Conservation (phyloP, 495 filamentous ascomycete species). For the Neurospora africana region DNA sequence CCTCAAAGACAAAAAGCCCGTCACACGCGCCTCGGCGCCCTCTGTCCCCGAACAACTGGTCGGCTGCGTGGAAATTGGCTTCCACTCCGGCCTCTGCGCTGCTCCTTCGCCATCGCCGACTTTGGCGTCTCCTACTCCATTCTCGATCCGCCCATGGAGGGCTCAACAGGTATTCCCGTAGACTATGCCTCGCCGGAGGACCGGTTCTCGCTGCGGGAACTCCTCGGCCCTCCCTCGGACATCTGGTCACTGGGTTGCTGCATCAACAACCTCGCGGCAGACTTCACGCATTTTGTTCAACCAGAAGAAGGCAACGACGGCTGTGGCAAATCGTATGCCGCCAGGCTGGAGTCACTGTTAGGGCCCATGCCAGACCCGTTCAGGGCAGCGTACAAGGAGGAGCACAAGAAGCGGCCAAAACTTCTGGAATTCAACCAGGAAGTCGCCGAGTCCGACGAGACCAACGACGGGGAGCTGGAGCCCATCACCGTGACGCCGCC, state of each 20-base stretch:
- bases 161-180: conserved; percentile 7
- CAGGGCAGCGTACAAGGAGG: not conserved
- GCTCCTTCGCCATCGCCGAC: conserved; percentile 16
- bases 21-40: not conserved
- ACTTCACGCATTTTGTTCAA: not conserved
- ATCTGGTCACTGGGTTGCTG: conserved; percentile 19
- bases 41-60: conserved; percentile 17
- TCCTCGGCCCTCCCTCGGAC: conserved; percentile 9
- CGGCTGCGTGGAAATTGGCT: not conserved
- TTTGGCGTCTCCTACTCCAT: conserved; percentile 16
- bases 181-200: conserved; percentile 15
- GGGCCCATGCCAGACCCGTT: conserved; percentile 11
- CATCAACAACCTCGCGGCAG: conserved; percentile 4
- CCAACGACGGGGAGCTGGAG: not conserved
- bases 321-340: not conserved
- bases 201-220: not conserved
- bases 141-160: not conserved
- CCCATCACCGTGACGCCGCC: not conserved
- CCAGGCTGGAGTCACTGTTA: conserved; percentile 6
- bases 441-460: not conserved
- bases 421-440: not conserved
- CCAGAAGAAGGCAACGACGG: not conserved
- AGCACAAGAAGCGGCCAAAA: not conserved
- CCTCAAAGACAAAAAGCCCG: not conserved
- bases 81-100: not conserved